Percentiles rank a stretch among this genome's conserved stretches.
Evolutionary conservation across 2,329 filamentous ascomycete genomes (phyloP).

Genomic region (Myriosclerotinia duriaeana): DNA sequence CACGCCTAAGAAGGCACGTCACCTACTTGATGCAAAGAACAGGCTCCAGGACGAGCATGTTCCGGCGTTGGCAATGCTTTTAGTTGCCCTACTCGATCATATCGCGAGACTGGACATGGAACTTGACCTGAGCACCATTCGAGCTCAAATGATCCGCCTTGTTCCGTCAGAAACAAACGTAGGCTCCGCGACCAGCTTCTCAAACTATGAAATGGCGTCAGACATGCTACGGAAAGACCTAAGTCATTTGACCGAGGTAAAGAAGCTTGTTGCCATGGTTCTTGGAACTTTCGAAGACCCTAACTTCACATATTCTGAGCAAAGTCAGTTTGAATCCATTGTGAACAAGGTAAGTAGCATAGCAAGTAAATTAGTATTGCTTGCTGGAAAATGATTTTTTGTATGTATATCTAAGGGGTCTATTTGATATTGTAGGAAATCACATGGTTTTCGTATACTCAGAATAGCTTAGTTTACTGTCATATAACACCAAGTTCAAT

Average conservation of each 20-base stretch:
- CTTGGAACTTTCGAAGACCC: conserved; percentile 10
- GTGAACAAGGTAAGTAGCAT: neutral
- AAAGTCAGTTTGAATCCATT: neutral
- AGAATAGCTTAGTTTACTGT: too few relatives aligned
- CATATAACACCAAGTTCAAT: too few relatives aligned
- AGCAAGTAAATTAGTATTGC: neutral
- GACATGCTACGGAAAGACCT: neutral
- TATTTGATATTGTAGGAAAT: too few relatives aligned
- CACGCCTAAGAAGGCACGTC: neutral
- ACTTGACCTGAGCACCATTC: neutral
- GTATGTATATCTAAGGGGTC: too few relatives aligned
- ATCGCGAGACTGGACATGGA: neutral
- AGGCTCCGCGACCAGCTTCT: neutral
- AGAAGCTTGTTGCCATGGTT: neutral
- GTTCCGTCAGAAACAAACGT: neutral
- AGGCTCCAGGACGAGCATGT: neutral
- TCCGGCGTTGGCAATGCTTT: neutral
- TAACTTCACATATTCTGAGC: neutral
- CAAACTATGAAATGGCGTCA: neutral
- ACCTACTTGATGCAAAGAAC: neutral
- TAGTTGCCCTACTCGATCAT: neutral
- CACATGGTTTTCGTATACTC: too few relatives aligned
- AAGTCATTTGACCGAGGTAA: neutral
- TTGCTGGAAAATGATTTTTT: neutral
- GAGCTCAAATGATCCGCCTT: neutral